Percentiles rank a stretch among this genome's conserved stretches.
phyloP scores from a whole-genome alignment of 2,329 filamentous ascomycete genomes.

The Thermoascus crustaceus region DNA sequence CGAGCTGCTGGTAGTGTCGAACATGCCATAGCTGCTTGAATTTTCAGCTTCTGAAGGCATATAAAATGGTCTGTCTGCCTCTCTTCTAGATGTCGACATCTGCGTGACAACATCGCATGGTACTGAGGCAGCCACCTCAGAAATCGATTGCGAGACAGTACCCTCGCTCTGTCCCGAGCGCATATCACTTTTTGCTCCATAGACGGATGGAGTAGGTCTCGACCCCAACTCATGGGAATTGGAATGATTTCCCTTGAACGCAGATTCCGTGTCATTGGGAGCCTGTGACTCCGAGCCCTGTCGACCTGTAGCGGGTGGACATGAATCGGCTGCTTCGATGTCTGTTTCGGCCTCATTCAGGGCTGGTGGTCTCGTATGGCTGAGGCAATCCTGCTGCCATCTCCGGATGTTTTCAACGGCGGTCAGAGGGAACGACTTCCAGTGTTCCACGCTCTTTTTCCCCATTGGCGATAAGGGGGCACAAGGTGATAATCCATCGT shows the following conservation, averaged over 20 bases:
- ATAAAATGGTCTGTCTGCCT: no score
- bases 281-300: not conserved
- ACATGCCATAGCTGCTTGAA: not conserved
- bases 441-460: slow-evolving; percentile 30
- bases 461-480: slow-evolving; percentile 15
- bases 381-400: slow-evolving; percentile 27
- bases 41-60: no score
- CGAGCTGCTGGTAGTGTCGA: not conserved
- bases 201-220: no score
- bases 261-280: no score
- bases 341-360: not conserved
- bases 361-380: slow-evolving; percentile 1
- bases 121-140: no score
- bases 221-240: no score
- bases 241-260: no score
- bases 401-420: slow-evolving; percentile 24
- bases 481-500: slow-evolving; percentile 10
- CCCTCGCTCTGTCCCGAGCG: no score
- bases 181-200: no score
- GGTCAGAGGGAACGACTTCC: slow-evolving; percentile 29
- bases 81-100: no score
- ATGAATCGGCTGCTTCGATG: not conserved
- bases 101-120: no score
- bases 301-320: not conserved
- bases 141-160: no score